Base-by-base conservation (phyloP, 2,329 filamentous ascomycete species). In the Coniochaeta sp. region DNA sequence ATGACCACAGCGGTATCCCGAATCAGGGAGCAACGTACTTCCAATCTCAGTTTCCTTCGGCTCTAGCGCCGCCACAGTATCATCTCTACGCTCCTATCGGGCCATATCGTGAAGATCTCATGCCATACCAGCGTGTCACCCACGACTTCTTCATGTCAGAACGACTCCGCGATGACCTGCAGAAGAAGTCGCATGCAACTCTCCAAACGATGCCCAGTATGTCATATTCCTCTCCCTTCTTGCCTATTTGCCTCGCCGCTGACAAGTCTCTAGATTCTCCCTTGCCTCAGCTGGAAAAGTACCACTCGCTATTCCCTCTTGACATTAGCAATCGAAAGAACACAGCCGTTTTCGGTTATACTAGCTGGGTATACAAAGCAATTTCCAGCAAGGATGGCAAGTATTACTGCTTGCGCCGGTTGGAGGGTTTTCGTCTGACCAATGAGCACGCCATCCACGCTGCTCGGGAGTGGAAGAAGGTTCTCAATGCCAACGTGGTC, bases 281-380 rank as follows among this genome's bases (percentile, higher is more conserved):
- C 47, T 86, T 91, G 61, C 79, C 91, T 6, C 82, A 86, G 62
- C 83, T 98, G 59, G 91, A 96, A 68, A 88, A 92, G 67, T 98
- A 95, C 71, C 93, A 98, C 73, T 96, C 92, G 4, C 81, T 99
- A 12, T 92, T 97, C 9, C 91, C 93, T 4, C 78, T 99, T 50
- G 93, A 98, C 72, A 90, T 88, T 9, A 89, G 83, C 57, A 86
- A 91, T 62, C 85, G 92, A 65, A 93, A 91, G 72, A 91, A 88
- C 65, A 84, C 87, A 4, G 82, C 85, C 14, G 85, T 89, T 17
- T 97, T 97, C 73, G 91, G 92, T 31, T 96, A 91, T 69, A 86
- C 89, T 6, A 96, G 89, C 67, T 98, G 93, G 91, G 85, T 96
- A 0, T 99, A 97, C 78, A 98, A 98, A 76, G 93, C 93, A 9